These are phyloP conservation scores for Bruguiera gymnorhiza DNA, from an alignment of 345 rosid species.

Conservation along the genomic window DNA sequence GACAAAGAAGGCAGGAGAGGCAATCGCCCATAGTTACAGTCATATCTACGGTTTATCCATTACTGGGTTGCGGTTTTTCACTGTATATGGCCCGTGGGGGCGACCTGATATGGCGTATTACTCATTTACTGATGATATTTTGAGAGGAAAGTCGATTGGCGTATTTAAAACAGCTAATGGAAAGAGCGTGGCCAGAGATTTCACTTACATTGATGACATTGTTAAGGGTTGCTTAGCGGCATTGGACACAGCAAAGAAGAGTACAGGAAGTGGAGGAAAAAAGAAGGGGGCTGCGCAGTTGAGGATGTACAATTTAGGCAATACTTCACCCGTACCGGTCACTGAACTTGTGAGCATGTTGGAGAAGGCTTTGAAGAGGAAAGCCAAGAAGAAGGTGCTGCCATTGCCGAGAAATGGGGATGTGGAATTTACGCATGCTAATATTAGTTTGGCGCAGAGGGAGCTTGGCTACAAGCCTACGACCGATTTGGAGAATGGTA, in stretches of 20 bases:
- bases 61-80: conserved; percentile 53
- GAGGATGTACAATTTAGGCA: conserved; percentile 59
- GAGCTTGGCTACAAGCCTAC: conserved; percentile 58
- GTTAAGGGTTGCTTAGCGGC: conserved; percentile 62
- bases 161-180: conserved; percentile 48
- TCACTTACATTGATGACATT: conserved; percentile 68
- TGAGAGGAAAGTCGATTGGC: conserved; percentile 46
- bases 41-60: conserved; percentile 68
- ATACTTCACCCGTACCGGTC: conserved; percentile 56
- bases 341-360: conserved; percentile 51
- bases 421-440: conserved; percentile 59
- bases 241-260: conserved; percentile 55
- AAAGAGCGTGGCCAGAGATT: conserved; percentile 64
- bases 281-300: conserved; percentile 42
- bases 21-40: conserved; percentile 59
- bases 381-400: conserved; percentile 54
- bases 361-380: conserved; percentile 60
- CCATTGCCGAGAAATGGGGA: conserved; percentile 70
- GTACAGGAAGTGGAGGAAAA: conserved; percentile 33
- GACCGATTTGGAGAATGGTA: conserved; percentile 52
- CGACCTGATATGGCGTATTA: conserved; percentile 74
- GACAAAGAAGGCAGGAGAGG: conserved; percentile 39
- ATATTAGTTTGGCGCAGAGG: conserved; percentile 52
- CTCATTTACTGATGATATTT: conserved; percentile 58
- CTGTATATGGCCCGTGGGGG: conserved; percentile 76